Conservation (phyloP, 352 stramenopile species). For the Globisporangium radiosum region DNA sequence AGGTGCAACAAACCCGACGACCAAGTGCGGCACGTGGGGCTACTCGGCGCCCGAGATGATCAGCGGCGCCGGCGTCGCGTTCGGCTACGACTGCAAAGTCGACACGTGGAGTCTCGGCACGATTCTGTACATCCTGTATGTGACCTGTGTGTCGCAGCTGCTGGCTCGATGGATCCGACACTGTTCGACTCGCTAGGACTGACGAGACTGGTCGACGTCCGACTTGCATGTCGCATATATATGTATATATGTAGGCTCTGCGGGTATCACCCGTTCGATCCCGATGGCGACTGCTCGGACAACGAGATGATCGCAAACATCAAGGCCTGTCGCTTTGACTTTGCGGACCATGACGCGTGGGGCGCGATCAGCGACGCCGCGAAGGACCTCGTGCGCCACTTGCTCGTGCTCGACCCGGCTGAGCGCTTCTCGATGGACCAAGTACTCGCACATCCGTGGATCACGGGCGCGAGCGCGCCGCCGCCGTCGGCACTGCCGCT, state of each 20-base stretch:
- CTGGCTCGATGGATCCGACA: too few species aligned
- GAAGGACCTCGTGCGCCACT: constrained; percentile 69
- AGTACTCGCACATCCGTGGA: constrained; percentile 69
- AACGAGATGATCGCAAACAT: constrained; percentile 82
- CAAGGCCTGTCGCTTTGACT: constrained; percentile 69
- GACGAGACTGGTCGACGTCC: too few species aligned
- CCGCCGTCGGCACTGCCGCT: constrained; percentile 30
- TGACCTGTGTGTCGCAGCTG: background rate
- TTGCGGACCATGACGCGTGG: constrained; percentile 68
- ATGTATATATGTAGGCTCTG: constrained; percentile 30
- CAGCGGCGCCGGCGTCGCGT: constrained; percentile 52
- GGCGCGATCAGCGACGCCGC: constrained; percentile 46
- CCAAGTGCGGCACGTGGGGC: constrained; percentile 76
- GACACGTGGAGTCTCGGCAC: constrained; percentile 86
- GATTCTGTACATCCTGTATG: constrained; percentile 80
- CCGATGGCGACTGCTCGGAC: constrained; percentile 60
- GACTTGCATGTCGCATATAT: background rate
- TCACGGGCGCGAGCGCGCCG: constrained; percentile 19
- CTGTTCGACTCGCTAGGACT: too few species aligned
- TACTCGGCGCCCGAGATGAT: constrained; percentile 86
- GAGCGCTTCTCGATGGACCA: constrained; percentile 61
- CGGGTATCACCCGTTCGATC: constrained; percentile 82
- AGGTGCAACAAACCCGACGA: constrained; percentile 43
- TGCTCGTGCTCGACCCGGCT: constrained; percentile 69
- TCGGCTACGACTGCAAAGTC: constrained; percentile 80